phyloP scores from a whole-genome alignment of 2,329 filamentous ascomycete species.

The Magnaporthiopsis incrustans region DNA sequence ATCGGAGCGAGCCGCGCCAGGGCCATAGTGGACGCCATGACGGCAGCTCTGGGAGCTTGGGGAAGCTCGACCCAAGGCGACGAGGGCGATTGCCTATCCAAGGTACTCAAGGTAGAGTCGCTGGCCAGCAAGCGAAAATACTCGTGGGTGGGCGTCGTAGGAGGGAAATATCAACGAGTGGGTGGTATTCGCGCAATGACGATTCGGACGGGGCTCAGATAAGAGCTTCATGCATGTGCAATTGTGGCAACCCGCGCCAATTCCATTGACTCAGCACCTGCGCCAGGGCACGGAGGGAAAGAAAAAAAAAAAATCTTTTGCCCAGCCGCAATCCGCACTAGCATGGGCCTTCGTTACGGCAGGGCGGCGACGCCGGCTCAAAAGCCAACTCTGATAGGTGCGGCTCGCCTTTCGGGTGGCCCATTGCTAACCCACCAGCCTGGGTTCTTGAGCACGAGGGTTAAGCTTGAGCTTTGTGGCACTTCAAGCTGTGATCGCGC shows the following conservation, averaged over 20 bases:
- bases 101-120: background rate
- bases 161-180: background rate
- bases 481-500: background rate
- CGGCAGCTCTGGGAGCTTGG: slow-evolving; percentile 12
- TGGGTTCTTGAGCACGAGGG: background rate
- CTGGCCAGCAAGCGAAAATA: background rate
- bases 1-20: slow-evolving; percentile 22
- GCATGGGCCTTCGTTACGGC: background rate
- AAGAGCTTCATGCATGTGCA: background rate
- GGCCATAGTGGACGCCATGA: slow-evolving; percentile 26
- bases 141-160: background rate
- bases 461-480: background rate
- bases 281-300: background rate
- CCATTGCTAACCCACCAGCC: background rate
- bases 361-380: background rate
- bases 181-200: background rate
- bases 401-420: background rate
- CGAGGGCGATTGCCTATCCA: background rate
- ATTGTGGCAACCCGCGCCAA: background rate
- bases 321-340: background rate
- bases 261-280: background rate
- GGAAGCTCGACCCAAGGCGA: background rate
- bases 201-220: background rate
- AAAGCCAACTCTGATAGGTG: background rate
- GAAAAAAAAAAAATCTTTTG: background rate